These are phyloP conservation scores for Ampelomyces quisqualis DNA, from an alignment of 2,329 filamentous ascomycete species.

Conservation along the genomic window DNA sequence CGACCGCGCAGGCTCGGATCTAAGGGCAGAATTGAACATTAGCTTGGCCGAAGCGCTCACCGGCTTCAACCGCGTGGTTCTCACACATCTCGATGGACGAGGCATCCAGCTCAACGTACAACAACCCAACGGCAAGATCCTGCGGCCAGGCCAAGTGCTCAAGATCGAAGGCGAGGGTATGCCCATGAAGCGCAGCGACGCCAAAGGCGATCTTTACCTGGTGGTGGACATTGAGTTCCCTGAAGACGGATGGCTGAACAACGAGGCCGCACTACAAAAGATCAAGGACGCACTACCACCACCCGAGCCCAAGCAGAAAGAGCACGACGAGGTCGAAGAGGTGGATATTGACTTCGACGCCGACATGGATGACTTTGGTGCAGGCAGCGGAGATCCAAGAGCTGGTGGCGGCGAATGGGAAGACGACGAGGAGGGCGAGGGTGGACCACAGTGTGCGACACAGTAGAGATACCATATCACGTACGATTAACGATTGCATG, in stretches of 20 bases:
- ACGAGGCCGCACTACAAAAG: conserved; percentile 68
- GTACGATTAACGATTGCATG: conserved; percentile 26
- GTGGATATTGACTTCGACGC: conserved; percentile 83
- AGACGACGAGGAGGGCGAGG: conserved; percentile 62
- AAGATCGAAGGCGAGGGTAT: conserved; percentile 90
- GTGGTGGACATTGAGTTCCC: conserved; percentile 86
- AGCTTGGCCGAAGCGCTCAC: conserved; percentile 80
- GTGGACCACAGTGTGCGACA: conserved; percentile 69
- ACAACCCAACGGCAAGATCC: conserved; percentile 68
- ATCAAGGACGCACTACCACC: conserved; percentile 73
- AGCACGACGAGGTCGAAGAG: conserved; percentile 75
- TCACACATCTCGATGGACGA: conserved; percentile 90
- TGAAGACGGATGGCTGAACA: conserved; percentile 74
- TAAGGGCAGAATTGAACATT: conserved; percentile 78
- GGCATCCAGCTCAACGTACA: conserved; percentile 81
- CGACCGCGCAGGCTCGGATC: conserved; percentile 77
- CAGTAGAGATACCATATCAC: conserved; percentile 56
- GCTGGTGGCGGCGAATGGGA: conserved; percentile 69
- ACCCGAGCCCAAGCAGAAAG: conserved; percentile 56
- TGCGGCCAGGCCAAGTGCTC: conserved; percentile 80
- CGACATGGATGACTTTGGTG: conserved; percentile 81
- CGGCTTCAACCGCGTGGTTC: conserved; percentile 85
- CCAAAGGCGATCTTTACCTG: conserved; percentile 83
- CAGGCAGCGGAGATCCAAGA: conserved; percentile 67
- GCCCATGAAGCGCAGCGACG: conserved; percentile 84